Evolutionary conservation across 805 yeast species (phyloP), one percentile per base, ranked within the genome.

Genomic region (Wickerhamomyces xylosicus): DNA sequence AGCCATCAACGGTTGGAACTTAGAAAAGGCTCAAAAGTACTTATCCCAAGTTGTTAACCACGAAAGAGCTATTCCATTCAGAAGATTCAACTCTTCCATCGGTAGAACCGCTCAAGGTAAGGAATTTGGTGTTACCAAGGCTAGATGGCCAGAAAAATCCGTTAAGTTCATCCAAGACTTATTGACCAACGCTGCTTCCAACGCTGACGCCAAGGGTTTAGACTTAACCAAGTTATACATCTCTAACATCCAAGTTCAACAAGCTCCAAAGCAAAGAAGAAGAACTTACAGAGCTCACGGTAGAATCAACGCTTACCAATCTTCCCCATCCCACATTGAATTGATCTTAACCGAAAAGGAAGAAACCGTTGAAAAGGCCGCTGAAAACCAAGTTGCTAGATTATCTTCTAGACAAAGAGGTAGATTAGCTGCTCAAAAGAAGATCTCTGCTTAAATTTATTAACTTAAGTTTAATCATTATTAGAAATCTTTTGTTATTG

Each of bases 211-310:
- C 60, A 92, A 92, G 80, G 98, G 98, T 64, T 86, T 92, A 72
- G 97, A 92, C 69, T 78, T 84, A 61, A 77, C 94, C 60, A 85
- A 84, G 69, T 84, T 92, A 67, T 83, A 82, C 74, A 79, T 92
- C 64, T 81, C 95, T 58, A 97, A 92, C 85, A 90, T 92, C 68
- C 98, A 92, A 79, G 98, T 90, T 65, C 92, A 92, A 95, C 95
- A 87, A 71, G 98, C 98, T 63, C 98, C 99, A 75, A 87, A 87
- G 77, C 95, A 86, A 77, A 92, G 97, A 81, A 90, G 99, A 79
- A 87, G 99, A 78, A 92, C 98, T 65, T 92, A 77, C 95, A 89
- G 99, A 83, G 99, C 99, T 63, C 97, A 90, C 83, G 99, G 99
- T 85, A 92, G 98, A 83, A 85, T 87, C 69, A 92, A 90, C 76